Base-by-base conservation (phyloP, 2,329 filamentous ascomycete species). In the Epichloe glyceriae region DNA sequence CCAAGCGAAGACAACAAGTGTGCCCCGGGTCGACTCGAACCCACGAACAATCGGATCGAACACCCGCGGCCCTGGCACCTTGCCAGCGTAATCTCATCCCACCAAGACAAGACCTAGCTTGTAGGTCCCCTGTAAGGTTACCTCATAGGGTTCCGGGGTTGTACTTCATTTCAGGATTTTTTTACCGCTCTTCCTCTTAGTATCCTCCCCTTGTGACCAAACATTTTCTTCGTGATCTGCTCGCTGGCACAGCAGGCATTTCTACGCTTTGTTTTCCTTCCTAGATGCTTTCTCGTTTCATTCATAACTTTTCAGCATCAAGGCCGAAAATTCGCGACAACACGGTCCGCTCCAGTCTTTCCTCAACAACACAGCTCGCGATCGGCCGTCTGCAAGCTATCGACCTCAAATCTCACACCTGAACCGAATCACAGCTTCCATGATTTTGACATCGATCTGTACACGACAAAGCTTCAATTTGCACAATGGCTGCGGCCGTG, bases 401-500 rank as follows among this genome's bases (percentile, higher is more conserved):
- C n/a, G 43, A 37, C 15, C 22, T 34, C 41, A 19, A 45, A 11
- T 22, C 15, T 30, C 47, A 33, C 26, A 4, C 26, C 26, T 17
- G 34, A 30, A 14, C 46, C 14, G 17, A 49, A 20, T n/a, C 57
- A 53, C 59, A 70, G 72, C 69, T 69, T 72, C 72, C 74, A 79
- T 79, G 76, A 70, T 70, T 75, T 64, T 70, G 66, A 68, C 65
- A 66, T 60, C 64, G 57, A 58, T 57, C 58, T 61, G 64, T 64
- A 61, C 69, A 60, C 61, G 62, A 58, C 71, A 65, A 65, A 73
- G 68, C 64, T 68, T 65, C 60, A 66, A 69, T 65, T 69, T 64
- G 64, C 72, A 75, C 61, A 64, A 80, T 80, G 76, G 75, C 76
- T 65, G 66, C 73, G 64, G 70, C 69, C 68, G 67, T 69, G 58